Conservation (phyloP, 768 basidiomycete genomes). For the Hericium rajendrae region DNA sequence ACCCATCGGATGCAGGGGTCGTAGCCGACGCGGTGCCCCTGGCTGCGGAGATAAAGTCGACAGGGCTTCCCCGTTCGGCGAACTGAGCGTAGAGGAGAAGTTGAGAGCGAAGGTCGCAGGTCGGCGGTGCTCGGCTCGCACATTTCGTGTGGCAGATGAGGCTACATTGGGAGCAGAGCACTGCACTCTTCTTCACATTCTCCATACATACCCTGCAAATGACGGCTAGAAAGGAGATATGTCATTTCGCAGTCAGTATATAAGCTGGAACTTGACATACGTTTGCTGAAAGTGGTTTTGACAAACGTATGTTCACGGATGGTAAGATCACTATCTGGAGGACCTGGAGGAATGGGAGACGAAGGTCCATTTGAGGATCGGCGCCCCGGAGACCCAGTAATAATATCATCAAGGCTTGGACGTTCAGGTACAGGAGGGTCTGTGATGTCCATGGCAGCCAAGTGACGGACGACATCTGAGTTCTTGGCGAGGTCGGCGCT, state of each 20-base stretch:
- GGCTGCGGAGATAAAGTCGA: conserved; percentile 40
- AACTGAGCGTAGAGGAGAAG: conserved; percentile 73
- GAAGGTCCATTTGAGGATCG: conserved; percentile 1
- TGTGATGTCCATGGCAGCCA: conserved; percentile 34
- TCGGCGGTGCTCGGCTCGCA: conserved; percentile 60
- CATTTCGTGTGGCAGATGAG: conserved; percentile 83
- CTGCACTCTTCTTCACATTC: conserved; percentile 76
- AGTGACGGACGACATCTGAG: conserved; percentile 47
- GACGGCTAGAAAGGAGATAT: conserved; percentile 47
- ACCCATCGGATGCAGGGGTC: conserved; percentile 2
- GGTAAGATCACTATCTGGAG: conserved; percentile 38
- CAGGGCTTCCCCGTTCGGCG: conserved; percentile 57
- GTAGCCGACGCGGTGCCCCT: conserved; percentile 26
- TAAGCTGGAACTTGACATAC: conserved; percentile 30
- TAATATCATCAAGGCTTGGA: conserved; percentile 8
- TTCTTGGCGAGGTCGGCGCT: conserved; percentile 77
- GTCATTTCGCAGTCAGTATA: conserved; percentile 1
- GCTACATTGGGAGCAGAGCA: conserved; percentile 83
- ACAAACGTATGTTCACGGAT: conserved; percentile 77
- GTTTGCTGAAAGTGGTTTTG: conserved; percentile 87
- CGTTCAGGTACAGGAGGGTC: conserved; percentile 23
- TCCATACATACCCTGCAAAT: conserved; percentile 75
- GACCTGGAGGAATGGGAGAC: conserved; percentile 19
- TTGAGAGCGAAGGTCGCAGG: conserved; percentile 75
- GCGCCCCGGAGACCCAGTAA: conserved; percentile 10